Evolutionary conservation across 805 yeast species (phyloP).

Genomic region (Ogataea degrootiae): DNA sequence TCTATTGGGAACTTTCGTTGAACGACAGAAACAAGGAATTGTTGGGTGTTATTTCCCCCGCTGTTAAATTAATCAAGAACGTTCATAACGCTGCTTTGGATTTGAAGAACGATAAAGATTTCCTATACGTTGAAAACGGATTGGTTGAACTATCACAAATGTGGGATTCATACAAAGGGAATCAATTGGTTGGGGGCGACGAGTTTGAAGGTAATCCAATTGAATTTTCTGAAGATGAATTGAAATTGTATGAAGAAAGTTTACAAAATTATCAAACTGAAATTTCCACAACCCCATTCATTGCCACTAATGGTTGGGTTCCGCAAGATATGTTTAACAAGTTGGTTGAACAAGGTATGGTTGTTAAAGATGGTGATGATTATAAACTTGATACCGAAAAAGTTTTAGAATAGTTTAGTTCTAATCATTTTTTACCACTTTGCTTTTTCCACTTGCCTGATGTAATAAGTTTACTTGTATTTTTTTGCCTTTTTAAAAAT

Average conservation of each 20-base stretch:
- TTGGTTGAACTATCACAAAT: constrained; percentile 60
- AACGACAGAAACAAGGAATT: constrained; percentile 61
- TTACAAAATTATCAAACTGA: constrained; percentile 66
- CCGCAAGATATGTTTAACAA: constrained; percentile 89
- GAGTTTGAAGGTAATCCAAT: constrained; percentile 48
- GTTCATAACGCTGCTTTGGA: constrained; percentile 61
- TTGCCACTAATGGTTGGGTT: constrained; percentile 91
- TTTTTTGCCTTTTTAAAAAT: no score
- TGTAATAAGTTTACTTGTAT: background rate
- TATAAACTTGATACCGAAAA: constrained; percentile 33
- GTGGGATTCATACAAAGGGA: constrained; percentile 64
- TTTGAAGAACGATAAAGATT: constrained; percentile 52
- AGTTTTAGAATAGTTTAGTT: constrained; percentile 11
- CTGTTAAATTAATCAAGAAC: constrained; percentile 61
- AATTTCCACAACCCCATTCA: constrained; percentile 70
- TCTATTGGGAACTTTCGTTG: constrained; percentile 76
- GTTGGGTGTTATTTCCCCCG: constrained; percentile 80
- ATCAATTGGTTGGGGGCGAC: constrained; percentile 45
- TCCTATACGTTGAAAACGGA: constrained; percentile 60
- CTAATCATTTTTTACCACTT: background rate
- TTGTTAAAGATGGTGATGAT: constrained; percentile 51
- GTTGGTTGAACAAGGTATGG: constrained; percentile 60
- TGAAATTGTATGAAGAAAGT: constrained; percentile 51
- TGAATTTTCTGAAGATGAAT: constrained; percentile 50
- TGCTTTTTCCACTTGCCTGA: background rate